These are phyloP conservation scores for Polychytrium aggregatum DNA, from an alignment of 192 early-diverging fungal genomes.

Conservation along the genomic window DNA sequence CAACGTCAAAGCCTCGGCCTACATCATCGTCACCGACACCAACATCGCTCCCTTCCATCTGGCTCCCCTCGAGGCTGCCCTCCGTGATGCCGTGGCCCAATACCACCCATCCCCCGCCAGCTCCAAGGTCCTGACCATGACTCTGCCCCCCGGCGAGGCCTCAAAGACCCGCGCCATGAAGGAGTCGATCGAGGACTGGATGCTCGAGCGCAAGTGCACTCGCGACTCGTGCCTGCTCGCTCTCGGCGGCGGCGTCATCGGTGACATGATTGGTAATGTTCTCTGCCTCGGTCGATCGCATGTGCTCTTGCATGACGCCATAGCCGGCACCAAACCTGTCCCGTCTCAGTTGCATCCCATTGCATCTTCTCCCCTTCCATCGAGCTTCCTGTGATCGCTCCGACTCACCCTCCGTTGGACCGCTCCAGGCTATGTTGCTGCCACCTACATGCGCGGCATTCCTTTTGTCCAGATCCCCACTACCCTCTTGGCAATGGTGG, in stretches of 20 bases:
- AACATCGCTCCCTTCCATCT: constrained; percentile 76
- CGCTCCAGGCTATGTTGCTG: constrained; percentile 69
- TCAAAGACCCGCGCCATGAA: constrained; percentile 83
- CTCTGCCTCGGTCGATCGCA: background rate
- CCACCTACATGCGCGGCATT: constrained; percentile 96
- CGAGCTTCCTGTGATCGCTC: no score
- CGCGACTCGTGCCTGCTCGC: constrained; percentile 88
- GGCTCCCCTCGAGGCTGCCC: constrained; percentile 36
- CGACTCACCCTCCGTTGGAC: no score
- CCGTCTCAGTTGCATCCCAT: no score
- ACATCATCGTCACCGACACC: constrained; percentile 77
- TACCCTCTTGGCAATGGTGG: constrained; percentile 92
- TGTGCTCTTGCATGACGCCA: no score
- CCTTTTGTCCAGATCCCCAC: constrained; percentile 93
- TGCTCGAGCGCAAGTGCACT: constrained; percentile 72
- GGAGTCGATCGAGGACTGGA: constrained; percentile 82
- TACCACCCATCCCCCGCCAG: background rate
- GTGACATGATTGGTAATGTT: constrained; percentile 74
- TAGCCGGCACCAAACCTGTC: no score
- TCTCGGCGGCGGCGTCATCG: constrained; percentile 94
- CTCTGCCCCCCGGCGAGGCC: constrained; percentile 79
- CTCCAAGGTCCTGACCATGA: constrained; percentile 50
- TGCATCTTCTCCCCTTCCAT: background rate
- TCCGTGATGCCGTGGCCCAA: constrained; percentile 12
- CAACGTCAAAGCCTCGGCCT: constrained; percentile 62